Conservation (phyloP, 352 stramenopile species). For the Phytopythium sindhum region DNA sequence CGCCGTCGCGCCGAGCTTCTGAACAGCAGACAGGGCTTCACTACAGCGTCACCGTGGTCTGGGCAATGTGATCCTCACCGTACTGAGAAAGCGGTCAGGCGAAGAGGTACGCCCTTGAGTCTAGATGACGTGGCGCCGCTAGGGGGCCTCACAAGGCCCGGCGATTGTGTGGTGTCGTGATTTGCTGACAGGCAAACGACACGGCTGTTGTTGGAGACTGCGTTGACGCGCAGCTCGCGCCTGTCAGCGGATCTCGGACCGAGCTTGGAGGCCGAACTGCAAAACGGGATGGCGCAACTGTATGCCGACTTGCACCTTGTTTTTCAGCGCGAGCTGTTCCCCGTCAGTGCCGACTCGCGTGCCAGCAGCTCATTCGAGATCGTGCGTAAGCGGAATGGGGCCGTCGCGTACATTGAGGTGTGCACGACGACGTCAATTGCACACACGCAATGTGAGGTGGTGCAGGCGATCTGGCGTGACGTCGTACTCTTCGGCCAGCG, state of each 20-base stretch:
- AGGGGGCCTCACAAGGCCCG: background rate
- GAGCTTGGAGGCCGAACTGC: background rate
- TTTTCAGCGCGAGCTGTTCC: background rate
- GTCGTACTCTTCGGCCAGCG: background rate
- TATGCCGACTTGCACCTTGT: background rate
- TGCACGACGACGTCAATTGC: constrained; percentile 18
- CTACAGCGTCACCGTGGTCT: background rate
- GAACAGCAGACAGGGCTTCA: constrained; percentile 8
- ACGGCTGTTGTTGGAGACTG: background rate
- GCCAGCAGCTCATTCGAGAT: constrained; percentile 2
- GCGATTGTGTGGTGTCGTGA: background rate
- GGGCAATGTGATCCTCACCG: background rate
- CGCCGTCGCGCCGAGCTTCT: constrained; percentile 10
- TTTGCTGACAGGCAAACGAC: background rate
- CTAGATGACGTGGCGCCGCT: too few species aligned
- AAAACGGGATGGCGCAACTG: background rate
- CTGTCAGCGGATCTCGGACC: background rate
- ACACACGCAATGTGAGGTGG: constrained; percentile 5
- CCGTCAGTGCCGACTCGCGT: background rate
- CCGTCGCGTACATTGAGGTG: constrained; percentile 17
- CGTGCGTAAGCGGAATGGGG: background rate
- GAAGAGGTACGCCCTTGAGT: background rate
- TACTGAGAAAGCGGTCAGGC: background rate
- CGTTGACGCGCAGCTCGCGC: background rate
- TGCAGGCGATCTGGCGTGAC: constrained; percentile 17